These are phyloP conservation scores for Plasmodium berghei DNA, from an alignment of 169 alveolate genomes.

Conservation along the genomic window DNA sequence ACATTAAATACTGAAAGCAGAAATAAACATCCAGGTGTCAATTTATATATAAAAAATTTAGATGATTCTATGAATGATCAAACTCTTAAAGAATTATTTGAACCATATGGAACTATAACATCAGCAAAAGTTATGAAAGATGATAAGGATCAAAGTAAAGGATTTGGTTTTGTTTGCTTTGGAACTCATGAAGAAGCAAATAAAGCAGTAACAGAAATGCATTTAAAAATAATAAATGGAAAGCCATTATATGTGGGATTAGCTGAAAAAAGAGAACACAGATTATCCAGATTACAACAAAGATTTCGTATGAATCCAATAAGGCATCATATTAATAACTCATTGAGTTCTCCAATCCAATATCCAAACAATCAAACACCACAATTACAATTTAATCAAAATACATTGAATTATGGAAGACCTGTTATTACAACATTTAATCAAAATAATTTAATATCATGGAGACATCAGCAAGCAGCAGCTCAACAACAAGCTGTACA, in stretches of 20 bases:
- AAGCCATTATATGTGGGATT: constrained; percentile 95
- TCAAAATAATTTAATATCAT: constrained; percentile 62
- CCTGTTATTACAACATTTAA: constrained; percentile 67
- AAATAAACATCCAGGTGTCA: constrained; percentile 89
- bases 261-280: constrained; percentile 93
- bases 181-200: constrained; percentile 96
- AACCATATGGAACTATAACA: constrained; percentile 92
- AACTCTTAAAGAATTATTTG: constrained; percentile 89
- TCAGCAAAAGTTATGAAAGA: constrained; percentile 95
- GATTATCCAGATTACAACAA: constrained; percentile 92
- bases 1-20: constrained; percentile 80
- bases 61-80: constrained; percentile 92
- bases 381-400: constrained; percentile 67
- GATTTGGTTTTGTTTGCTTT: constrained; percentile 98
- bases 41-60: constrained; percentile 93
- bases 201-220: constrained; percentile 97
- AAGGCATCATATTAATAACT: constrained; percentile 81
- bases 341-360: constrained; percentile 77
- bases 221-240: constrained; percentile 89
- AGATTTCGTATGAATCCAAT: constrained; percentile 87
- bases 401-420: constrained; percentile 74
- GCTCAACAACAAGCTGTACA: constrained; percentile 53
- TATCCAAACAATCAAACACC: constrained; percentile 74
- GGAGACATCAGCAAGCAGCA: constrained; percentile 77
- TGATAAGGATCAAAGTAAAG: constrained; percentile 94